Evolutionary conservation across 441 rosid genomes (phyloP), one percentile per base, ranked within the genome.

Genomic region (Erodium moschatum): DNA sequence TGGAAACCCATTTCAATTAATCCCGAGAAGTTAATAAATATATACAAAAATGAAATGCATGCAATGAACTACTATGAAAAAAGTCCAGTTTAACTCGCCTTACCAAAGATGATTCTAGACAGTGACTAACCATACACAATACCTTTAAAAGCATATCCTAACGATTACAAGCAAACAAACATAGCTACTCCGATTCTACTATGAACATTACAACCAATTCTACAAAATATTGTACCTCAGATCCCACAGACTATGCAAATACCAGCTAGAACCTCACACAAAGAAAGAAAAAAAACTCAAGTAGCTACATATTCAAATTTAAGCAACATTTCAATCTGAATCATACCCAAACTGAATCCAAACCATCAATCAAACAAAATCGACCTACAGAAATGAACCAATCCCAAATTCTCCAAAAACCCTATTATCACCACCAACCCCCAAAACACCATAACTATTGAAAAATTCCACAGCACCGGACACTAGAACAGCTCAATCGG

Each of bases 221-320:
- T 18, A 8, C 29, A 58, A 16, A 10, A 16, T 13, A 7, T 20
- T 18, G 8, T 12, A 2, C 10, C 38, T 19, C 67, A 70, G 76
- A 74, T 72, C 71, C 70, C 46, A 75, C 50, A 54, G 60, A 11
- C 61, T 21, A 16, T 65, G 27, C 15, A 65, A 63, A 5, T 48
- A 64, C 15, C 11, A 64, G 46, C 15, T 54, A 20, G 16, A 64
- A 4, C 19, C 10, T 44, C 13, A 54, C 20, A 33, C 58, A 65
- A 0, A 38, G 6, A 38, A 7, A 6, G 6, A 38, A 54, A 18
- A 15, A 10, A 58, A 70, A 46, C 40, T 50, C 65, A 68, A 71
- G 58, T 61, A 62, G 24, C 44, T 3, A 24, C 5, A 44, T 6
- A 15, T 16, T 6, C 61, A 54, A 54, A 29, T 13, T 50, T 38